Conservation (phyloP, 805 yeast species). For the Zygotorulaspora florentina region DNA sequence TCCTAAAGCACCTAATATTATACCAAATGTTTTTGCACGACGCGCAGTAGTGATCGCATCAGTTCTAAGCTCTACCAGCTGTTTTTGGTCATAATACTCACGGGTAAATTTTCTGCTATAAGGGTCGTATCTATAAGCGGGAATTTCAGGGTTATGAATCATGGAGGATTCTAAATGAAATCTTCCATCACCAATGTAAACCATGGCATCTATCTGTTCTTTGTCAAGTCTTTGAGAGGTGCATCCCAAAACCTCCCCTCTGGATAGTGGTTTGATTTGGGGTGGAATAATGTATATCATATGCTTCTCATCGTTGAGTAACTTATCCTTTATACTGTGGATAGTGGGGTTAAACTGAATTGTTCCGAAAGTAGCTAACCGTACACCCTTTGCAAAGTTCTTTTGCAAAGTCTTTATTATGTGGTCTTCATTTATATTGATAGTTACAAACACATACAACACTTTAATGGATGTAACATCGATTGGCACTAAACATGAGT, state of each 20-base stretch:
- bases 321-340: conserved; percentile 64
- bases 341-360: conserved; percentile 95
- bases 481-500: conserved; percentile 92
- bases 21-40: conserved; percentile 63
- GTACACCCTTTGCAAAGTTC: conserved; percentile 61
- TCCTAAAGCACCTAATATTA: conserved; percentile 89
- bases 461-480: conserved; percentile 89
- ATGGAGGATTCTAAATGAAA: conserved; percentile 93
- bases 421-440: conserved; percentile 80
- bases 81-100: conserved; percentile 83
- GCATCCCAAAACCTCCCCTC: conserved; percentile 95
- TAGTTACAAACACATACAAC: conserved; percentile 91
- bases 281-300: conserved; percentile 72
- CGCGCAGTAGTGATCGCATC: conserved; percentile 67
- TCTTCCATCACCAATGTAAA: conserved; percentile 93
- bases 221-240: conserved; percentile 79
- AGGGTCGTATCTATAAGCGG: conserved; percentile 94
- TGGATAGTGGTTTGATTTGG: conserved; percentile 86
- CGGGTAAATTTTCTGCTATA: conserved; percentile 86
- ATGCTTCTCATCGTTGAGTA: conserved; percentile 45
- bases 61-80: conserved; percentile 67
- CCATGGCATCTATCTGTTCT: conserved; percentile 67
- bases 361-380: conserved; percentile 86
- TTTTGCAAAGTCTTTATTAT: conserved; percentile 67
- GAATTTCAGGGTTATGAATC: conserved; percentile 93